These are phyloP conservation scores for Suillus subluteus DNA, from an alignment of 768 basidiomycete genomes.

Conservation along the genomic window DNA sequence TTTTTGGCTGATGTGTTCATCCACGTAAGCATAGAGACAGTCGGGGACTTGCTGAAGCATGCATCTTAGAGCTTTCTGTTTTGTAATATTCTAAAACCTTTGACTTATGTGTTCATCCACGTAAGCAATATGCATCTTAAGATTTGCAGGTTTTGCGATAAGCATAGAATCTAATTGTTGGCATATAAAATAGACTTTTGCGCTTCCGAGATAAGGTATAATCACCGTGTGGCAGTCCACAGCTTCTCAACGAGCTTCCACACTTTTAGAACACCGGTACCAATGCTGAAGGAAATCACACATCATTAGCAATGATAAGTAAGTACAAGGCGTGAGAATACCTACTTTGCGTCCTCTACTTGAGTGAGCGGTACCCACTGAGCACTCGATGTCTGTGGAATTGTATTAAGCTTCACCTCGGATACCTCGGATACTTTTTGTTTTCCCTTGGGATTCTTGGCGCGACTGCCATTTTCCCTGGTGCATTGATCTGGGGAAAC, in stretches of 20 bases:
- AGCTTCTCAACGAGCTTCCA: constrained; percentile 60
- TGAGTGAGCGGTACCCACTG: constrained; percentile 60
- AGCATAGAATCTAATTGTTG: not conserved
- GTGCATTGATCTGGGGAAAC: constrained; percentile 9
- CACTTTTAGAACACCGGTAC: constrained; percentile 75
- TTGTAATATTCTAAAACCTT: constrained; percentile 13
- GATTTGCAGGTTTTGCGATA: constrained; percentile 3
- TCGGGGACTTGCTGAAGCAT: constrained; percentile 32
- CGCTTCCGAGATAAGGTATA: not conserved
- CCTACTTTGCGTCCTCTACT: constrained; percentile 65
- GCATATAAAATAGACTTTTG: not conserved
- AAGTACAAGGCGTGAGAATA: constrained; percentile 19
- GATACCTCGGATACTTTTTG: constrained; percentile 20
- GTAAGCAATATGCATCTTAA: constrained; percentile 7
- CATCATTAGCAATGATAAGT: not conserved
- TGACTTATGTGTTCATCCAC: constrained; percentile 23
- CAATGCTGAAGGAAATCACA: constrained; percentile 51
- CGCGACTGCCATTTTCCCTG: constrained; percentile 14
- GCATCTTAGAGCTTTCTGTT: constrained; percentile 26
- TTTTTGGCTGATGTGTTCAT: constrained; percentile 21
- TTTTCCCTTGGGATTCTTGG: constrained; percentile 17
- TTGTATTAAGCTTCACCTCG: constrained; percentile 13
- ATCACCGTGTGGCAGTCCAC: constrained; percentile 37
- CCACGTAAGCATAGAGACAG: constrained; percentile 26
- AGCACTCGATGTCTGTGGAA: constrained; percentile 22